Conservation (phyloP, 2,329 filamentous ascomycete genomes). For the Alternaria sp. region DNA sequence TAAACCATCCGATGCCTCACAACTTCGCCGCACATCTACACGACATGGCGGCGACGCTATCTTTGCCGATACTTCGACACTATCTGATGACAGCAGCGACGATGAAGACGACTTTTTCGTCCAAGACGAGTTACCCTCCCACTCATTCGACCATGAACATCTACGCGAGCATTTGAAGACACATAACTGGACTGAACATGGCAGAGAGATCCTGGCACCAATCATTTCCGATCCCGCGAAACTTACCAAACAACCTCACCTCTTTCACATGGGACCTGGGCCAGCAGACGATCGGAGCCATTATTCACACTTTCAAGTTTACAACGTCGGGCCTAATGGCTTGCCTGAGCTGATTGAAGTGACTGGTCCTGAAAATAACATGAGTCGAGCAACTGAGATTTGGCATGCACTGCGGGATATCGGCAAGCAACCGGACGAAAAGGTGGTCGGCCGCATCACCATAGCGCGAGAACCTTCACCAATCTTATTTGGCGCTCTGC, state of each 20-base stretch:
- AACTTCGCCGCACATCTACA: constrained; percentile 34
- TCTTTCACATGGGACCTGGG: constrained; percentile 55
- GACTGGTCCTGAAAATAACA: constrained; percentile 44
- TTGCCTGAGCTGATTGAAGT: constrained; percentile 51
- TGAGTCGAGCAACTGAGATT: constrained; percentile 45
- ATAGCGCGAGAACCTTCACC: constrained; percentile 69
- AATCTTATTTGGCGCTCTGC: constrained; percentile 66
- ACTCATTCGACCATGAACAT: constrained; percentile 55
- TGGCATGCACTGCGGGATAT: constrained; percentile 47
- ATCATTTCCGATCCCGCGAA: constrained; percentile 55
- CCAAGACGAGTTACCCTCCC: constrained; percentile 51
- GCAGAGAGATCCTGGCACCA: constrained; percentile 53
- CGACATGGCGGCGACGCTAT: constrained; percentile 36
- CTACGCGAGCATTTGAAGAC: constrained; percentile 57
- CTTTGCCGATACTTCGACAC: constrained; percentile 47
- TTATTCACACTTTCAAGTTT: constrained; percentile 64
- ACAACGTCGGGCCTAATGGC: constrained; percentile 62
- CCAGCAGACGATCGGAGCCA: constrained; percentile 54
- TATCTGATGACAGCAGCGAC: constrained; percentile 48
- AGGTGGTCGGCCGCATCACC: constrained; percentile 66
- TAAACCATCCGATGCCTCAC: constrained; percentile 34
- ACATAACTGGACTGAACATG: constrained; percentile 55
- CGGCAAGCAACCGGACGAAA: constrained; percentile 49
- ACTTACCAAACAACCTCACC: constrained; percentile 55
- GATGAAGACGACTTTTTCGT: constrained; percentile 52